A percentile compares a stretch with the other conserved stretches of the same genome.
phyloP scores from a whole-genome alignment of 2,329 filamentous ascomycete genomes.

The Cladosporium halotolerans region DNA sequence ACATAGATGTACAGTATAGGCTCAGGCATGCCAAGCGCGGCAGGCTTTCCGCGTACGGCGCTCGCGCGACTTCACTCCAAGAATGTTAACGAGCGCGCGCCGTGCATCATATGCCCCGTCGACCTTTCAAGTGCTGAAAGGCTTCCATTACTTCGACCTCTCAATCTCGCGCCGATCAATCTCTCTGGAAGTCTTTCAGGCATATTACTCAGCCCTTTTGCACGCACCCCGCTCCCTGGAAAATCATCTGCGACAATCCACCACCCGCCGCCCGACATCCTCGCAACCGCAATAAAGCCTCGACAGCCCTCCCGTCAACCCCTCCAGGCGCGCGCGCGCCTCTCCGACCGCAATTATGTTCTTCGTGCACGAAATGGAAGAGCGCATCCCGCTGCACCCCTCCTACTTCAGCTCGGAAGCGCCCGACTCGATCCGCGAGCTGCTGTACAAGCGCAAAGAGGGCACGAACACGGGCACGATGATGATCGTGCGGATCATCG shows the following conservation, averaged over 20 bases:
- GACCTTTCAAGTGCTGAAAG: constrained; percentile 20
- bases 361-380: constrained; percentile 95
- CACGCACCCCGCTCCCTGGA: neutral
- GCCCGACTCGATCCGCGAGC: constrained; percentile 81
- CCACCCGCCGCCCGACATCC: neutral
- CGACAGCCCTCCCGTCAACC: neutral
- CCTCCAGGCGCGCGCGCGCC: neutral
- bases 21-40: too few relatives aligned
- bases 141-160: constrained; percentile 16
- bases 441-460: constrained; percentile 87
- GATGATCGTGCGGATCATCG: constrained; percentile 97
- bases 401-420: constrained; percentile 96
- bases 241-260: neutral
- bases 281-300: neutral
- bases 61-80: constrained; percentile 7
- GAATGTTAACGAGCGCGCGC: constrained; percentile 4
- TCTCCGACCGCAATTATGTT: constrained; percentile 59
- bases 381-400: constrained; percentile 88
- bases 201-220: too few relatives aligned
- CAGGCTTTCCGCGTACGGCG: neutral
- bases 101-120: constrained; percentile 8
- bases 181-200: too few relatives aligned
- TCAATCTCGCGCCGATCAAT: neutral
- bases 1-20: too few relatives aligned
- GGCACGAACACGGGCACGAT: constrained; percentile 92